phyloP scores from a whole-genome alignment of 2,329 filamentous ascomycete species.

The Exophiala dermatitidis region DNA sequence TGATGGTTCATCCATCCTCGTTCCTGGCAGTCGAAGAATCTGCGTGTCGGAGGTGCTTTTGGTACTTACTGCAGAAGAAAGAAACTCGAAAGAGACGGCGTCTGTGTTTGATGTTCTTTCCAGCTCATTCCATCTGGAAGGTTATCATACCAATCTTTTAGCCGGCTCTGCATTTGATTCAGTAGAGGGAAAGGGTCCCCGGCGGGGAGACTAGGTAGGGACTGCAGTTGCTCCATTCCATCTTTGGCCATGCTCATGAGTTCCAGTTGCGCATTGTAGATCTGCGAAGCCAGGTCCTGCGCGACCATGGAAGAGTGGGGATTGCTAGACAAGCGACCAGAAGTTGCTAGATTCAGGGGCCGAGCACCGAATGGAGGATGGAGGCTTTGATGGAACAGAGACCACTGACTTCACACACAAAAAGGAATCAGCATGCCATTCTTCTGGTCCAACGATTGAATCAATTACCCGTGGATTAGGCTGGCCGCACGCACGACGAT shows the following conservation, averaged over 20 bases:
- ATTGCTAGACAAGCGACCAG: neutral
- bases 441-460: neutral
- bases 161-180: neutral
- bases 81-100: neutral
- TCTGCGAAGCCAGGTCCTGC: neutral
- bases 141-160: neutral
- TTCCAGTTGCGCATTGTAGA: slow-evolving; percentile 3
- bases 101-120: neutral
- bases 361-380: neutral
- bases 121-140: neutral
- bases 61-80: slow-evolving; percentile 4
- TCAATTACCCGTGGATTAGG: neutral
- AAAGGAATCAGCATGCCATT: neutral
- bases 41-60: neutral
- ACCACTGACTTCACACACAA: neutral
- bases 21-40: neutral
- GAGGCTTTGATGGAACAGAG: neutral
- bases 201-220: neutral
- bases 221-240: neutral
- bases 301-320: neutral
- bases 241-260: neutral
- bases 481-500: neutral
- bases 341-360: neutral
- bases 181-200: neutral
- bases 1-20: neutral